phyloP scores from a whole-genome alignment of 2,329 filamentous ascomycete genomes.

The Aspergillus ibericus region DNA sequence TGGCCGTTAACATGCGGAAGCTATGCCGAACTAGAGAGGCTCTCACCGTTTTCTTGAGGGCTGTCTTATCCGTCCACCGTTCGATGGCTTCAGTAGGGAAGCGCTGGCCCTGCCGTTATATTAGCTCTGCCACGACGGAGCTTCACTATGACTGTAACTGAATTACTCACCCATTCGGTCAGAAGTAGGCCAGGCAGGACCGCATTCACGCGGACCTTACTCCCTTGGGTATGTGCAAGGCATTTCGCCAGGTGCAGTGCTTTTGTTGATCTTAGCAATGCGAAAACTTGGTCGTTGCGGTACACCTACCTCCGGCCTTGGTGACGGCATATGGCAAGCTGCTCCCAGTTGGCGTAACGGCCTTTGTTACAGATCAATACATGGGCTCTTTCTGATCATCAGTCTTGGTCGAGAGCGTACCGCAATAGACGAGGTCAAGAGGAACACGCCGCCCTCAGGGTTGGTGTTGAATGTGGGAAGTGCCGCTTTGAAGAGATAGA shows the following conservation, averaged over 20 bases:
- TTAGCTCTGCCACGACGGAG: constrained; percentile 3
- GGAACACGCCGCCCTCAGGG: constrained; percentile 61
- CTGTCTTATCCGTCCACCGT: constrained; percentile 54
- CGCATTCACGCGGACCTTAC: constrained; percentile 64
- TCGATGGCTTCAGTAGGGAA: constrained; percentile 61
- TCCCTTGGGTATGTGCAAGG: constrained; percentile 61
- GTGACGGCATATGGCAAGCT: constrained; percentile 73
- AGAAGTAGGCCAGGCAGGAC: constrained; percentile 64
- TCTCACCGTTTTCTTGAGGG: constrained; percentile 59
- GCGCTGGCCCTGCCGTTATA: constrained; percentile 48
- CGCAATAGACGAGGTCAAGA: constrained; percentile 64
- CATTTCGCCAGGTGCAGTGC: constrained; percentile 67
- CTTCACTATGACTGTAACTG: background rate
- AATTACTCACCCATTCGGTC: constrained; percentile 62
- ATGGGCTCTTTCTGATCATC: background rate
- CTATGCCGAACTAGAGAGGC: background rate
- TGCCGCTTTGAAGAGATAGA: constrained; percentile 58
- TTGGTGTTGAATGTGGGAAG: constrained; percentile 61
- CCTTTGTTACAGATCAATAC: constrained; percentile 33
- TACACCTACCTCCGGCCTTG: constrained; percentile 65
- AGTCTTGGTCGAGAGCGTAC: constrained; percentile 37
- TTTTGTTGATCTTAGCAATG: constrained; percentile 17
- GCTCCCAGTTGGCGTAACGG: constrained; percentile 53
- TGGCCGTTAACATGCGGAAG: constrained; percentile 10
- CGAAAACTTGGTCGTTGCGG: constrained; percentile 10